These are phyloP conservation scores for Sporodiniella umbellata DNA, from an alignment of 371 early-diverging fungal genomes.

Conservation along the genomic window DNA sequence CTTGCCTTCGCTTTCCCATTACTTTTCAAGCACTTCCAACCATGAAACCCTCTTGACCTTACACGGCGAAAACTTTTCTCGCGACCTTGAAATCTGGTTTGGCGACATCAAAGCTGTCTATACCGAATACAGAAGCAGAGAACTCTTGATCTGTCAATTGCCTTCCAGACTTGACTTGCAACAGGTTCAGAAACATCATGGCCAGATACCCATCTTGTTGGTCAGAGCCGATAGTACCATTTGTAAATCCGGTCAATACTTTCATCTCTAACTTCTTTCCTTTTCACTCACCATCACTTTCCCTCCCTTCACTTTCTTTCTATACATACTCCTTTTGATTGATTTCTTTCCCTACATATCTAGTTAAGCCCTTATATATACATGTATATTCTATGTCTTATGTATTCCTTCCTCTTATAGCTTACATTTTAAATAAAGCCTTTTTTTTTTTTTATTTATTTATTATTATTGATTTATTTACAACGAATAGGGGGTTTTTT, in stretches of 20 bases:
- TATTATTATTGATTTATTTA: not conserved
- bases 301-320: not conserved
- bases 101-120: slow-evolving; percentile 40
- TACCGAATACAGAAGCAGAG: slow-evolving; percentile 36
- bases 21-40: not conserved
- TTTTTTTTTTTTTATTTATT: not conserved
- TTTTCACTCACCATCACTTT: too few species aligned
- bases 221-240: slow-evolving; percentile 38
- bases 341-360: not conserved
- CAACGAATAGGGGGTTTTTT: not conserved
- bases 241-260: slow-evolving; percentile 40
- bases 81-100: slow-evolving; percentile 70
- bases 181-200: slow-evolving; percentile 23
- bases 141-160: slow-evolving; percentile 30
- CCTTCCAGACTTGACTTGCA: slow-evolving; percentile 25
- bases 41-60: slow-evolving; percentile 14
- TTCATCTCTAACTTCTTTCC: slow-evolving; percentile 12
- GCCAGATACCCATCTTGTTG: slow-evolving; percentile 35
- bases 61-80: slow-evolving; percentile 60
- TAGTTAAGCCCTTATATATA: not conserved
- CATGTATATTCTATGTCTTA: too few species aligned
- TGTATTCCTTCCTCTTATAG: too few species aligned
- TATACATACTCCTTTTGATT: not conserved
- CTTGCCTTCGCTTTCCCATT: slow-evolving; percentile 10
- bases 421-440: too few species aligned